A percentile compares a stretch with the other conserved stretches of the same genome.
phyloP scores from a whole-genome alignment of 2,329 filamentous ascomycete species.

The Pseudocercospora musae region DNA sequence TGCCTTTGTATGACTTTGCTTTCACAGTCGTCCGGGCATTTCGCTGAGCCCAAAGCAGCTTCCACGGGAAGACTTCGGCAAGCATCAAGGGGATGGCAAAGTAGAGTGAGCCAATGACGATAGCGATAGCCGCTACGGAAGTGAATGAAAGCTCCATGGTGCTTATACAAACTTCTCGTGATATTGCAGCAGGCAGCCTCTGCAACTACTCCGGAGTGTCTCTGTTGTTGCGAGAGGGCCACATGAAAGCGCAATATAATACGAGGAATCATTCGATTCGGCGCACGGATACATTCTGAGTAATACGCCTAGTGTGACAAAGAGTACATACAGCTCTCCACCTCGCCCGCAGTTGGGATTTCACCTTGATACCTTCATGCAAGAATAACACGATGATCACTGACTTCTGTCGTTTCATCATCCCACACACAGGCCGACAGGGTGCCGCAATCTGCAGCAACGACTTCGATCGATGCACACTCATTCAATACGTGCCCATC shows the following conservation, averaged over 20 bases:
- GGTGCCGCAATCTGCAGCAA: no score
- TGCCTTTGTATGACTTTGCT: constrained; percentile 4
- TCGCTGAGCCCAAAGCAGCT: constrained; percentile 6
- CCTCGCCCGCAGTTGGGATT: no score
- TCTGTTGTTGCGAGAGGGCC: not conserved
- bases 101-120: not conserved
- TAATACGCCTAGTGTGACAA: not conserved
- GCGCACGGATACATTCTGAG: not conserved
- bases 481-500: no score
- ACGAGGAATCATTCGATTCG: not conserved
- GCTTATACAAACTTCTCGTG: not conserved
- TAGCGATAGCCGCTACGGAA: not conserved
- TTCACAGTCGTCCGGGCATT: constrained; percentile 4
- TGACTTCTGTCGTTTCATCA: no score
- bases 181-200: not conserved
- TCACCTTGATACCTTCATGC: no score
- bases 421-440: no score
- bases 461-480: no score
- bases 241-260: not conserved
- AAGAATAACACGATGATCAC: no score
- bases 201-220: not conserved
- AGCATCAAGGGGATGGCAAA: constrained; percentile 9
- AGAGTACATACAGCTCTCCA: not conserved
- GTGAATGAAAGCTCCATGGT: not conserved
- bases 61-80: constrained; percentile 14